Percentiles rank a stretch among this genome's conserved stretches.
These are phyloP conservation scores for Claviceps maximensis DNA, from an alignment of 2,329 filamentous ascomycete genomes.

Conservation along the genomic window DNA sequence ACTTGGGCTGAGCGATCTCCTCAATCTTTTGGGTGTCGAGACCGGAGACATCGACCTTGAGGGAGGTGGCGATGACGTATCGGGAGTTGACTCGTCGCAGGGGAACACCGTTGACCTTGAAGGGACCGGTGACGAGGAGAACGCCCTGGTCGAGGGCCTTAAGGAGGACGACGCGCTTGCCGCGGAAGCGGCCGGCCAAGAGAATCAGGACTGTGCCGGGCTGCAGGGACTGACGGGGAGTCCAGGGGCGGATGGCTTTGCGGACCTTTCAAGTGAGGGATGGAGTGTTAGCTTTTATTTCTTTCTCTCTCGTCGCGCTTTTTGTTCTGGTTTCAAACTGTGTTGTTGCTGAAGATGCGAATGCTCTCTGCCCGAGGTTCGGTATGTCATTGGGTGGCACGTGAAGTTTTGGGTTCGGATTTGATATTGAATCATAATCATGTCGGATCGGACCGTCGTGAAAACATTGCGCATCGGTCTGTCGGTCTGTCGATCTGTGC, in stretches of 20 bases:
- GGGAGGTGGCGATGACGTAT: conserved; percentile 85
- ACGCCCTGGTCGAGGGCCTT: conserved; percentile 96
- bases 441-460: neutral
- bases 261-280: conserved; percentile 52
- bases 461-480: too few relatives aligned
- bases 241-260: conserved; percentile 82
- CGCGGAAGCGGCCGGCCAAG: conserved; percentile 97
- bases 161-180: conserved; percentile 98
- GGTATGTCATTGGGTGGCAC: neutral
- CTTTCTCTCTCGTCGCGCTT: neutral
- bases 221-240: conserved; percentile 77
- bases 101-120: conserved; percentile 99
- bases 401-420: too few relatives aligned
- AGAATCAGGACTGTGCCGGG: conserved; percentile 97
- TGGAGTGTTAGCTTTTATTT: conserved; percentile 11
- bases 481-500: neutral
- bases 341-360: neutral
- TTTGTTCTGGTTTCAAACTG: neutral
- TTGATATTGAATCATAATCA: neutral
- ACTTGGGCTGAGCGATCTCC: conserved; percentile 62
- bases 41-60: conserved; percentile 71
- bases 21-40: conserved; percentile 85
- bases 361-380: neutral
- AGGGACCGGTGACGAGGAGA: conserved; percentile 96
- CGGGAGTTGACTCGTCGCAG: conserved; percentile 87